Base-by-base conservation (phyloP, 225 moss, liverwort and hornwort species). In the Marchantia polymorpha region DNA sequence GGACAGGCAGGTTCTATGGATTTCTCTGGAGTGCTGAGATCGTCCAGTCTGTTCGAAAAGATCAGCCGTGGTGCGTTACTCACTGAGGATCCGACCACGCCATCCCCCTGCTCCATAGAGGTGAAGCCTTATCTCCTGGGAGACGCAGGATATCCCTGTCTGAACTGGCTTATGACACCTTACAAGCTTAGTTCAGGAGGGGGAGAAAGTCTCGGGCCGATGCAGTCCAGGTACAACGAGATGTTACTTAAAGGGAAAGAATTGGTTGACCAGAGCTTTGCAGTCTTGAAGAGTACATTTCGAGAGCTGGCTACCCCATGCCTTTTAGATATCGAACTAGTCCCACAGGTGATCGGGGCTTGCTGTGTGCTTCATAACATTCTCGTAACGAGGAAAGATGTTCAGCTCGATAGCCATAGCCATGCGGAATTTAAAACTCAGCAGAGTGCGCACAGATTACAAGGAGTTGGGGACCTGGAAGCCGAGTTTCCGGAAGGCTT, bases 321-420 rank as follows among this genome's bases (percentile, higher is more conserved):
- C 71, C 82, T 76, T 14, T 71, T 82, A 16, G 70, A 76, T 82
- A 77, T 77, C 30, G 82, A 77, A 56, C 60, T 77, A 12, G 77
- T 82, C 9, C 77, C 82, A 25, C 67, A 82, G 59, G 61, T 82
- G 77, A 82, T 82, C 29, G 77, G 77, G 39, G 82, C 82, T 61
- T 82, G 77, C 77, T 77, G 76, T 51, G 69, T 76, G 22, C 82
- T 82, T 17, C 60, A 82, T 68, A 78, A 82, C 70, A 77, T 77
- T 49, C 61, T 77, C 31, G 25, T 77, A 20, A 46, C 11, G 12
- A 63, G n/a, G 46, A 77, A 77, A 46, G 72, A 72, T 58, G 23
- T 72, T 19, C 15, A 69, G 56, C 31, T 59, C 4, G 46, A 48
- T 48, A 22, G 47, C 39, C 11, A 66, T 65, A 20, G 11, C 17